Evolutionary conservation across 306 rosid species (phyloP).

Genomic region (Quercus wislizeni): DNA sequence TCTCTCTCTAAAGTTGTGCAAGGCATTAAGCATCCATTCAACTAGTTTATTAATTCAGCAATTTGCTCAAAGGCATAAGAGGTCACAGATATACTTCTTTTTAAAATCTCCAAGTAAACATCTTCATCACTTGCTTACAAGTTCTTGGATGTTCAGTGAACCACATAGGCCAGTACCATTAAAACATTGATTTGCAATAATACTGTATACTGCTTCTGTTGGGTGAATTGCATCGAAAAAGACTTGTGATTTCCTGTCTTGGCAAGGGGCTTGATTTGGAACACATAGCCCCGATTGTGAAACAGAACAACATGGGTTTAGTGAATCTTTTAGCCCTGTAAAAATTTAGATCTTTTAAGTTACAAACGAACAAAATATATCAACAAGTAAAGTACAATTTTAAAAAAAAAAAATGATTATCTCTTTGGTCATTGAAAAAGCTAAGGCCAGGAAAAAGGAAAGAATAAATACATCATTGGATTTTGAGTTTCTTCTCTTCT

Average conservation of each 20-base stretch:
- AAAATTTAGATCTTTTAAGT: background rate
- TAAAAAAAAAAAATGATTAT: no score
- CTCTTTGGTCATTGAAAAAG: no score
- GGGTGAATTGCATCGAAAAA: background rate
- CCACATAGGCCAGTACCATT: background rate
- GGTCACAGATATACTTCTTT: no score
- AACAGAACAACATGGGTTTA: background rate
- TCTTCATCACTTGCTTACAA: background rate
- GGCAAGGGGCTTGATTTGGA: background rate
- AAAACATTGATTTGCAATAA: background rate
- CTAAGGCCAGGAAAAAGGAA: no score
- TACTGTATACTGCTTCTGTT: background rate
- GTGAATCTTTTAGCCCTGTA: background rate
- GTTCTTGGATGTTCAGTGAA: background rate
- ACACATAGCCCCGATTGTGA: background rate
- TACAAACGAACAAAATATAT: background rate
- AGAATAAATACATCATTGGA: no score
- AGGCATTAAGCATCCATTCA: no score
- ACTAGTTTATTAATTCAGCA: no score
- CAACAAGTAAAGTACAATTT: background rate
- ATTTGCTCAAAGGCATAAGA: no score
- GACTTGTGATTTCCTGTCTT: background rate
- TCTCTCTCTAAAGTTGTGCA: no score
- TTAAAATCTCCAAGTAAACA: no score
- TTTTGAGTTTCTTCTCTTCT: no score